Base-by-base conservation (phyloP, 2,329 filamentous ascomycete species). In the Epicoccum nigrum region DNA sequence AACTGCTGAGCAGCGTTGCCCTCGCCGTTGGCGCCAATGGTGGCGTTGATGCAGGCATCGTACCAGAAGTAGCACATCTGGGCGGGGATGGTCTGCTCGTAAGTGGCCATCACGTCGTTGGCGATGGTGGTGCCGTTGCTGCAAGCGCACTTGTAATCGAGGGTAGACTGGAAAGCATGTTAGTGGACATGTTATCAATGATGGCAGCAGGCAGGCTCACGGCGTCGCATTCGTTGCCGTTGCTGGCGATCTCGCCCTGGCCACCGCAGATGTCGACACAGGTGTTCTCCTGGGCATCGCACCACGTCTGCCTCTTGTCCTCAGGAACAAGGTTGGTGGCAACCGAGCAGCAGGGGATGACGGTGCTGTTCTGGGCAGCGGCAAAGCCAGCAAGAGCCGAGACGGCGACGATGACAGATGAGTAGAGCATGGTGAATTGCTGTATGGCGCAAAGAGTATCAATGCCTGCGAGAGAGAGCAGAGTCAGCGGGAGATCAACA, bases 251-350 rank as follows among this genome's bases (percentile, higher is more conserved):
- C 15, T 66, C 65, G 56, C 79, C 69, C 45, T 63, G 62, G 51
- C 68, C 78, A 55, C 77, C 77, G 73, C 86, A 88, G 57, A 87
- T 77, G 51, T 78, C 68, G 13, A 81, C 82, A 74, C 86, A 88
- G 35, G 79, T 79, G 72, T 84, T 84, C 54, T 73, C 72, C 74
- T 87, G 76, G 56, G 78, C 82, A 45, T 72, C 69, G 68, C 86
- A 88, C 84, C 84, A 87, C 50, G 74, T 59, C 65, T 71, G 58
- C 57, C 73, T 74, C 19, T 67, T 59, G 33, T 65, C 45, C 2
- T 62, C n/a, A 33, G 68, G 56, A 33, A 84, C 72, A 21, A 60
- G 43, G 62, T 58, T 69, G 45, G 79, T 62, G 56, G 76, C 65
- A 67, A 84, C 77, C 37, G 66, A 68, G 61, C 70, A 73, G 69